Evolutionary conservation across 2,329 filamentous ascomycete genomes (phyloP).

Genomic region (Apiospora marii): DNA sequence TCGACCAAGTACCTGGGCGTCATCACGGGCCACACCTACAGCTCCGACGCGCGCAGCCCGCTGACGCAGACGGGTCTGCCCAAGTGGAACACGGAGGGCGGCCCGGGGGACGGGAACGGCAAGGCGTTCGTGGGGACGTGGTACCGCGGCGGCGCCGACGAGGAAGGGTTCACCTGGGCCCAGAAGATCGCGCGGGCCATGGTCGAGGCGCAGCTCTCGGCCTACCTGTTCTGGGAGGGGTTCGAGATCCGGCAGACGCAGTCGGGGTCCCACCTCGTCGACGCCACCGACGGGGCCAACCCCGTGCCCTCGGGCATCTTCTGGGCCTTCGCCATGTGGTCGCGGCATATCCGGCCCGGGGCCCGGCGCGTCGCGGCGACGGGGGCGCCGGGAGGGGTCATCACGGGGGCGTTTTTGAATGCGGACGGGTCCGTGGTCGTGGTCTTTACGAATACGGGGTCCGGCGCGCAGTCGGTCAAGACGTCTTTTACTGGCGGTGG

Average conservation of each 20-base stretch:
- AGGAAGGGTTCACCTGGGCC: slow-evolving; percentile 47
- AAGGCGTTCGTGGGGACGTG: slow-evolving; percentile 44
- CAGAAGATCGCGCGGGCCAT: slow-evolving; percentile 51
- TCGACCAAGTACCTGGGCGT: slow-evolving; percentile 28
- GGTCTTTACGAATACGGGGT: slow-evolving; percentile 37
- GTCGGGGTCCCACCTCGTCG: slow-evolving; percentile 39
- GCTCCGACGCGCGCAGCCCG: slow-evolving; percentile 35
- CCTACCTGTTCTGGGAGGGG: slow-evolving; percentile 59
- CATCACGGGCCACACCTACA: slow-evolving; percentile 36
- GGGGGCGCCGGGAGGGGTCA: slow-evolving; percentile 32
- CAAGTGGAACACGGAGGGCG: slow-evolving; percentile 58
- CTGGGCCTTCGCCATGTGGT: slow-evolving; percentile 40
- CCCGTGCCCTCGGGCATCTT: slow-evolving; percentile 35
- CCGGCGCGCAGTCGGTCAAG: slow-evolving; percentile 27
- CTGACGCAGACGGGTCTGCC: slow-evolving; percentile 38
- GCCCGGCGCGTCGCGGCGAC: slow-evolving; percentile 34
- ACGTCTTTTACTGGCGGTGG: slow-evolving; percentile 27
- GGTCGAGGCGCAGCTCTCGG: slow-evolving; percentile 53
- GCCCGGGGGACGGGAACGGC: slow-evolving; percentile 42
- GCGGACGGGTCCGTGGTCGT: slow-evolving; percentile 33
- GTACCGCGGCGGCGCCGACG: slow-evolving; percentile 49
- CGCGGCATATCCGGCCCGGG: slow-evolving; percentile 36
- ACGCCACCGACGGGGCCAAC: slow-evolving; percentile 36
- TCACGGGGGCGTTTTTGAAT: slow-evolving; percentile 35
- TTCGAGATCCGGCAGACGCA: slow-evolving; percentile 39